phyloP scores from a whole-genome alignment of 2,329 filamentous ascomycete species.

The Ophiocordyceps sinensis region DNA sequence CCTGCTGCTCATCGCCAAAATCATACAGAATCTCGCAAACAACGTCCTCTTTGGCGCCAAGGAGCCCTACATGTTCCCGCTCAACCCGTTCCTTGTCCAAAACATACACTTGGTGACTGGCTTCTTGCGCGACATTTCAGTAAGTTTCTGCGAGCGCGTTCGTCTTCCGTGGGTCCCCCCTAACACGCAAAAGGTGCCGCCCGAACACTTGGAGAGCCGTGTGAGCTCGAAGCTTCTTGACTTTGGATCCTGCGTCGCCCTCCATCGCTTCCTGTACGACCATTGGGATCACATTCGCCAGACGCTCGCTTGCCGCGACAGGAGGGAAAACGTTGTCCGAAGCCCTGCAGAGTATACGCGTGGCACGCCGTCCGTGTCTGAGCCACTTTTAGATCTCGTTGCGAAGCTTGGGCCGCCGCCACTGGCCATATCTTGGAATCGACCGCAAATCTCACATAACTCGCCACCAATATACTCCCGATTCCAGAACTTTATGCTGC shows the following conservation, averaged over 20 bases:
- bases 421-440: constrained; percentile 54
- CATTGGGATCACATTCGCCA: constrained; percentile 58
- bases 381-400: constrained; percentile 46
- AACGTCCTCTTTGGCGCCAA: constrained; percentile 60
- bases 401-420: constrained; percentile 53
- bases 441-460: constrained; percentile 49
- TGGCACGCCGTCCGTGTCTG: constrained; percentile 40
- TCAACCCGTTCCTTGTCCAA: constrained; percentile 53
- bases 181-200: constrained; percentile 23
- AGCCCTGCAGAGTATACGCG: constrained; percentile 38
- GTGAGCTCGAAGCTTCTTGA: constrained; percentile 41
- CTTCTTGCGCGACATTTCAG: constrained; percentile 54
- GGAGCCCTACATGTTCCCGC: constrained; percentile 57
- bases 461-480: constrained; percentile 49
- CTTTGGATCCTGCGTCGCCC: constrained; percentile 55
- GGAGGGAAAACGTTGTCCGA: constrained; percentile 35
- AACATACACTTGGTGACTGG: constrained; percentile 55
- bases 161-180: not conserved
- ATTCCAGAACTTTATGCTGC: constrained; percentile 60
- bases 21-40: constrained; percentile 58
- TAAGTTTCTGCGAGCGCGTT: constrained; percentile 18
- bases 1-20: constrained; percentile 54
- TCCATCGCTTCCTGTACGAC: constrained; percentile 56
- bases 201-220: constrained; percentile 27
- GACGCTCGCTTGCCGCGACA: constrained; percentile 44